Evolutionary conservation across 2,329 filamentous ascomycete genomes (phyloP).

Genomic region (Ascocoryne sarcoides): DNA sequence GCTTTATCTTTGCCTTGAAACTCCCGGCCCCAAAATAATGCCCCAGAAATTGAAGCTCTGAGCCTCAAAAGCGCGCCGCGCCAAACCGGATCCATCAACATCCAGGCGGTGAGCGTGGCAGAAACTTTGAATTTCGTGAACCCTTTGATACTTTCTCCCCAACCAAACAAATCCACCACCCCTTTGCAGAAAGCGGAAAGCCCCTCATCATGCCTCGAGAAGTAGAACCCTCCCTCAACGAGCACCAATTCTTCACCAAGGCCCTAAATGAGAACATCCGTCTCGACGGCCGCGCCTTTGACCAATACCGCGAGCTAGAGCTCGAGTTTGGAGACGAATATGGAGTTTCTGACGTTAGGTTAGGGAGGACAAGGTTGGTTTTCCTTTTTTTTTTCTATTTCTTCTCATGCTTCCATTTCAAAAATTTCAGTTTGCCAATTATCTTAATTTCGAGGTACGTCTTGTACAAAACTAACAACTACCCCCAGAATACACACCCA

Average conservation of each 20-base stretch:
- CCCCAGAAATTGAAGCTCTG: too few relatives aligned
- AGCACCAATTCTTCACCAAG: slow-evolving; percentile 76
- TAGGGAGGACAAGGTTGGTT: slow-evolving; percentile 80
- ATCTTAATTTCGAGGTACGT: neutral
- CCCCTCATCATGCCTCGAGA: slow-evolving; percentile 74
- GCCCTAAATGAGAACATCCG: slow-evolving; percentile 75
- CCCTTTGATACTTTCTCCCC: too few relatives aligned
- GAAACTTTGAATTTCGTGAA: too few relatives aligned
- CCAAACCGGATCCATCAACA: slow-evolving; percentile 1
- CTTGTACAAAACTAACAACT: slow-evolving; percentile 1
- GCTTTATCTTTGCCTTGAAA: too few relatives aligned
- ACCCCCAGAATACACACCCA: slow-evolving; percentile 64
- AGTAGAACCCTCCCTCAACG: slow-evolving; percentile 80
- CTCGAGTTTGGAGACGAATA: slow-evolving; percentile 84
- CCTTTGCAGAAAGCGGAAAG: too few relatives aligned
- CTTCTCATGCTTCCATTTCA: neutral
- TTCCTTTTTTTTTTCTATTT: neutral
- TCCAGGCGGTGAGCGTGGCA: neutral
- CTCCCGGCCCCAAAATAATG: too few relatives aligned
- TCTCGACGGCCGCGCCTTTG: slow-evolving; percentile 72
- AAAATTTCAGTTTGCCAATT: too few relatives aligned
- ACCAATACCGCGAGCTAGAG: slow-evolving; percentile 69
- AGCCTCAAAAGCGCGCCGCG: too few relatives aligned
- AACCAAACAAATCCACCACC: slow-evolving; percentile 10
- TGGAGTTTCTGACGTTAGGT: slow-evolving; percentile 75